Conservation (phyloP, 169 alveolate genomes). For the Eimeria zaria region DNA sequence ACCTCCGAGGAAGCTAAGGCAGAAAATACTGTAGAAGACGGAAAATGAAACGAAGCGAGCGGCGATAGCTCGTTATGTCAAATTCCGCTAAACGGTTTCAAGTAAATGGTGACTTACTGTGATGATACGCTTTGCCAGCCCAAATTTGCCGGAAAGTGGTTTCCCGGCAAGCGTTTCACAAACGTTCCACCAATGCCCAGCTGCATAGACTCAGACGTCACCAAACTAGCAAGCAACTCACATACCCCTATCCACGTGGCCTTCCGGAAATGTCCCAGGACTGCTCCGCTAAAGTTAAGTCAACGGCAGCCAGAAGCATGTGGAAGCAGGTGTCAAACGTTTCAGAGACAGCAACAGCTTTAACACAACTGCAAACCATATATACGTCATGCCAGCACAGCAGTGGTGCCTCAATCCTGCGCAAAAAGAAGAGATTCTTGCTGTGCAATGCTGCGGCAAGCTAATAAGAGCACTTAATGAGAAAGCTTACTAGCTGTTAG, state of each 20-base stretch:
- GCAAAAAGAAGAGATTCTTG: neutral
- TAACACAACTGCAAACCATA: no score
- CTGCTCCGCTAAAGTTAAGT: neutral
- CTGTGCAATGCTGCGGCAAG: neutral
- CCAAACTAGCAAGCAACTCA: neutral
- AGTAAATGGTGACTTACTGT: neutral
- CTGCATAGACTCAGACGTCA: neutral
- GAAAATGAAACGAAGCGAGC: neutral
- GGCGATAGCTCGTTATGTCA: neutral
- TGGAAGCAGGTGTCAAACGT: neutral
- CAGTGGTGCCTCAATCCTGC: neutral
- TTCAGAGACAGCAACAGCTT: neutral
- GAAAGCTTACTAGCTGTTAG: neutral
- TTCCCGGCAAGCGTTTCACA: neutral
- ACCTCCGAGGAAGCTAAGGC: neutral
- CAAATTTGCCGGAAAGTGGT: neutral
- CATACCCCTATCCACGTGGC: neutral
- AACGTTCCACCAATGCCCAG: neutral
- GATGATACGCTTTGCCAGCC: neutral
- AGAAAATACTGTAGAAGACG: neutral
- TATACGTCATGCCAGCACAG: neutral
- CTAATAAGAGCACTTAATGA: neutral
- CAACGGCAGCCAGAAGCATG: neutral
- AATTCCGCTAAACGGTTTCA: neutral
- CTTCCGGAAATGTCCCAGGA: neutral